These are phyloP conservation scores for Agroathelia rolfsii DNA, from an alignment of 1,284 basidiomycete species.

Conservation along the genomic window DNA sequence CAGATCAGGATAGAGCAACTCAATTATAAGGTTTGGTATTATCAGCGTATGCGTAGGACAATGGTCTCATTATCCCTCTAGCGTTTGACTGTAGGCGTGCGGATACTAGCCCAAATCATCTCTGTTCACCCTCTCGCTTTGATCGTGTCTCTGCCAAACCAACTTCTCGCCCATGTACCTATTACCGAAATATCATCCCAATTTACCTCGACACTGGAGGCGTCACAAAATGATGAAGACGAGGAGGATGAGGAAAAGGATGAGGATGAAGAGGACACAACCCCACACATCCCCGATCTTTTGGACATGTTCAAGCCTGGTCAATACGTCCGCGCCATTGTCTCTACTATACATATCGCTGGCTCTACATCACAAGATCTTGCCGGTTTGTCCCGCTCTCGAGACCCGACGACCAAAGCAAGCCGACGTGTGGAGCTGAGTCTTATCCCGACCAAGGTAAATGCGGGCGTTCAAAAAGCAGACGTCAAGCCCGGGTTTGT, in stretches of 20 bases:
- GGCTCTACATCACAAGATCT: slow-evolving; percentile 55
- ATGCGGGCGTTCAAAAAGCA: slow-evolving; percentile 68
- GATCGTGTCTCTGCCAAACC: slow-evolving; percentile 89
- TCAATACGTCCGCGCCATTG: slow-evolving; percentile 79
- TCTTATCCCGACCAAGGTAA: slow-evolving; percentile 79
- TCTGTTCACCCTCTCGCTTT: slow-evolving; percentile 86
- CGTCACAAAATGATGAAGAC: slow-evolving; percentile 45
- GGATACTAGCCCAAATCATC: slow-evolving; percentile 79
- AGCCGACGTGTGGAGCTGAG: slow-evolving; percentile 83
- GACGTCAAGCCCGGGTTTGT: slow-evolving; percentile 78
- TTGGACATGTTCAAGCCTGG: slow-evolving; percentile 73
- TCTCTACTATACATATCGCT: slow-evolving; percentile 54
- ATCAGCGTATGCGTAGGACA: not conserved
- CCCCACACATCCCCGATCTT: slow-evolving; percentile 51
- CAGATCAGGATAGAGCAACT: slow-evolving; percentile 77
- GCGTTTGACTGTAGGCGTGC: slow-evolving; percentile 81
- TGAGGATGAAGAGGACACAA: slow-evolving; percentile 29
- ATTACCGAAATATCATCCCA: slow-evolving; percentile 90
- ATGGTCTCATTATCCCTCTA: slow-evolving; percentile 22
- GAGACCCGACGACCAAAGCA: slow-evolving; percentile 57
- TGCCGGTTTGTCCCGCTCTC: slow-evolving; percentile 44
- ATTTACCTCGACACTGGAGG: slow-evolving; percentile 66
- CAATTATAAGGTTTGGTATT: slow-evolving; percentile 74
- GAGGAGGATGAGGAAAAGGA: slow-evolving; percentile 35
- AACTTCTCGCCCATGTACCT: slow-evolving; percentile 90